Evolutionary conservation across 139 green algal species (phyloP).

Genomic region (Monoraphidium neglectum): DNA sequence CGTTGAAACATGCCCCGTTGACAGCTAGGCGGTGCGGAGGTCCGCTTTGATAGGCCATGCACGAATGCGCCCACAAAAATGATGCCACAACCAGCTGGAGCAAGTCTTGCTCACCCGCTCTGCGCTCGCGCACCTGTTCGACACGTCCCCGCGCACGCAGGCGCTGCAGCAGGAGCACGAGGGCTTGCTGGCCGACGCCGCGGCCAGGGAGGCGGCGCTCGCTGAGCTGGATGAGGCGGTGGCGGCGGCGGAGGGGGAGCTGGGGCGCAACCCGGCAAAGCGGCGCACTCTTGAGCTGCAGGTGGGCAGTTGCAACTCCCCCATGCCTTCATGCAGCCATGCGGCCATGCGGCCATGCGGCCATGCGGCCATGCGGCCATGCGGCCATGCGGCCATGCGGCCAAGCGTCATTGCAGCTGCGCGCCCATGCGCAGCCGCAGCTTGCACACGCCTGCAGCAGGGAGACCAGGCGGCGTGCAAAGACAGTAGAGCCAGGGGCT

Average conservation of each 20-base stretch:
- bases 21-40: no score
- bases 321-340: no score
- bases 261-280: constrained; percentile 68
- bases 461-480: neutral
- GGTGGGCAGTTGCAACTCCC: constrained; percentile 21
- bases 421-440: neutral
- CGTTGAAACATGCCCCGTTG: no score
- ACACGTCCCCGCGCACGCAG: no score
- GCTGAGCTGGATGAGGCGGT: constrained; percentile 55
- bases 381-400: neutral
- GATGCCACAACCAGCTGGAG: no score
- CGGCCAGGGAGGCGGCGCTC: constrained; percentile 50
- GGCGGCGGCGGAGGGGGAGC: constrained; percentile 48
- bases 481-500: neutral
- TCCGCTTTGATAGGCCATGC: no score
- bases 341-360: neutral
- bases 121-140: no score
- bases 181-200: constrained; percentile 41
- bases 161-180: constrained; percentile 34
- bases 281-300: constrained; percentile 60
- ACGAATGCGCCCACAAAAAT: no score
- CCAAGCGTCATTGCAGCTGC: neutral
- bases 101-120: no score
- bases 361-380: neutral
- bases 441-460: neutral